phyloP scores from a whole-genome alignment of 768 basidiomycete genomes.

The Rossbeevera mucosa region DNA sequence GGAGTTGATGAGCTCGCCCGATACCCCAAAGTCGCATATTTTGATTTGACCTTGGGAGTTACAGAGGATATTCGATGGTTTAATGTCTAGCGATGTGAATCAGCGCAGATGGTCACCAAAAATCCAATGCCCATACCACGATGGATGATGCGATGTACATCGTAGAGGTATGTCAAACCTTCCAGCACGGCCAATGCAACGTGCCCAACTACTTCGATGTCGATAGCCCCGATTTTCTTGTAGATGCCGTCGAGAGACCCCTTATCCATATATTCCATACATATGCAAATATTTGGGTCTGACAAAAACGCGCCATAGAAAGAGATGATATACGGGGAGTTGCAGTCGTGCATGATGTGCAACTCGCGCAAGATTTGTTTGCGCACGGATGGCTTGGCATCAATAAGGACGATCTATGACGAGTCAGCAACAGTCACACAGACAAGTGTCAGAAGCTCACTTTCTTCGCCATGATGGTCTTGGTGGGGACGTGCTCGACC shows the following conservation, averaged over 20 bases:
- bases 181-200: constrained; percentile 94
- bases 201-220: constrained; percentile 87
- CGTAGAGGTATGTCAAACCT: constrained; percentile 95
- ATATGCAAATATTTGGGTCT: constrained; percentile 98
- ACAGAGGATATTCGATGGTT: constrained; percentile 95
- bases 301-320: constrained; percentile 96
- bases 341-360: constrained; percentile 98
- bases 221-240: constrained; percentile 91
- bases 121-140: constrained; percentile 61
- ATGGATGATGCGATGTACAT: constrained; percentile 96
- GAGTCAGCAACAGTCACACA: background rate
- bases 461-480: constrained; percentile 97
- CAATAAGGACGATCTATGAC: constrained; percentile 87
- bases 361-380: constrained; percentile 98
- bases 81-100: constrained; percentile 69
- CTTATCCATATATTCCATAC: constrained; percentile 97
- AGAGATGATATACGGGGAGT: constrained; percentile 89
- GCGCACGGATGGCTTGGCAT: constrained; percentile 91
- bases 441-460: constrained; percentile 39
- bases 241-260: constrained; percentile 93
- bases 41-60: constrained; percentile 96
- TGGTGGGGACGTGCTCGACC: constrained; percentile 88
- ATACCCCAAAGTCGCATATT: constrained; percentile 99
- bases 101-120: constrained; percentile 6
- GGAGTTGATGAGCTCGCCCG: constrained; percentile 97